Base-by-base conservation (phyloP, 208 protist species). In the Trichomonas vaginalis region DNA sequence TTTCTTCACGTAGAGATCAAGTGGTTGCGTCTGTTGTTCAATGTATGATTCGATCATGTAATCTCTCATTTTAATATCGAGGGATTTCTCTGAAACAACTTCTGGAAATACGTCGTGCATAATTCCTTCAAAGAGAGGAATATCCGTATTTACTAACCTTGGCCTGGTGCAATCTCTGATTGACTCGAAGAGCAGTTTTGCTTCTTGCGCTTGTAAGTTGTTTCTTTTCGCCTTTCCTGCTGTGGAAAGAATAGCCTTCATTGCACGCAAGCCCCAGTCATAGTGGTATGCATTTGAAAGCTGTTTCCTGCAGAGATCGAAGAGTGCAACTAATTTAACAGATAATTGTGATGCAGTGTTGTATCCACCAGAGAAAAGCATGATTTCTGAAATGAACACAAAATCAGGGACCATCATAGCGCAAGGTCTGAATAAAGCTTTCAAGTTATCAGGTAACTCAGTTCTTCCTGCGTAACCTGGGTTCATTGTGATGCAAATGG, bases 321-420 rank as follows among this genome's bases (percentile, higher is more conserved):
- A 99, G 12, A 98, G 98, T 12, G 98, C 98, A 32, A 99, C 98
- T 98, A 99, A 99, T 97, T 99, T 99, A 83, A 98, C 97, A 35
- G 98, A 98, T 95, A 99, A 97, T 96, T 97, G 97, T 49, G 98
- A 97, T 0, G 98, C 98, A 95, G 98, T 97, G 21, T 97, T 97
- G 97, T 99, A 99, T 32, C 99, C 99, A 97, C 99, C 99, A 32
- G 98, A 99, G 97, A 98, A 99, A 80, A 99, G 98, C 45, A 98
- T 97, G 95, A 99, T 99, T 96, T 99, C 98, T 14, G 98, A 98
- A 97, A 99, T 99, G 97, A 99, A 98, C 47, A 98, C 98, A 96
- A 99, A 99, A 97, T 99, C 98, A 23, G 99, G 99, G 61, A 99
- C 98, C 99, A 99, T 99, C 97, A 98, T 99, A 40, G 98, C 98